A percentile compares a stretch with the other conserved stretches of the same genome.
phyloP scores from a whole-genome alignment of 768 basidiomycete genomes.

The Termitomyces sp. region DNA sequence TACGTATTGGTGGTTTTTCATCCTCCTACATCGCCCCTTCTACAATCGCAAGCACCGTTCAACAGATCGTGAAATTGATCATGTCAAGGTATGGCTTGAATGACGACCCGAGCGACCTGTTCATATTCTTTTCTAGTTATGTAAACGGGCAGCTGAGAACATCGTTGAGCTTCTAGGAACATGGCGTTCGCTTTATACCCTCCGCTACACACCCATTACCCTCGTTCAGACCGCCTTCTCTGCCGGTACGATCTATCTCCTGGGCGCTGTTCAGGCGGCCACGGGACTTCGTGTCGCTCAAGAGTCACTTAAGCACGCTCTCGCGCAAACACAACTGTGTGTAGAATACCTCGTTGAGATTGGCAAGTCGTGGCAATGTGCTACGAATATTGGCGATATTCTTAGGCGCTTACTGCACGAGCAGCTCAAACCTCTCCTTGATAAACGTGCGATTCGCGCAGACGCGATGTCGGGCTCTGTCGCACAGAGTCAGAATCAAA shows the following conservation, averaged over 20 bases:
- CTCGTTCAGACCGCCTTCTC: conserved; percentile 53
- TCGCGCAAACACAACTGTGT: conserved; percentile 40
- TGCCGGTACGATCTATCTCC: conserved; percentile 53
- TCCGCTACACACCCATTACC: conserved; percentile 55
- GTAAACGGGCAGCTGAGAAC: conserved; percentile 48
- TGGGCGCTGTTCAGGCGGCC: conserved; percentile 49
- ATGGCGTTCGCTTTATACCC: conserved; percentile 46
- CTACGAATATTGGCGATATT: conserved; percentile 42
- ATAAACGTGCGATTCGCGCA: conserved; percentile 20
- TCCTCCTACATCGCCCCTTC: conserved; percentile 56
- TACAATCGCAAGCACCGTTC: conserved; percentile 37
- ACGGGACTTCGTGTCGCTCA: conserved; percentile 40
- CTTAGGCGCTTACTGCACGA: conserved; percentile 37
- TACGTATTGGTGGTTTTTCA: conserved; percentile 53
- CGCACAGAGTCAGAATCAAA: not conserved
- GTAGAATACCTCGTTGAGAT: conserved; percentile 48
- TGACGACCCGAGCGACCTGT: conserved; percentile 9
- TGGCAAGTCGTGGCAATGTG: conserved; percentile 50
- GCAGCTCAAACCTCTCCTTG: conserved; percentile 35
- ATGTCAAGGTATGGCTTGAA: conserved; percentile 39
- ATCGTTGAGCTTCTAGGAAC: conserved; percentile 47
- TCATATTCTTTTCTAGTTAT: conserved; percentile 30
- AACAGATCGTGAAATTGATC: conserved; percentile 38
- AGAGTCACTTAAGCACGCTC: conserved; percentile 37
- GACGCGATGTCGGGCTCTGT: not conserved